Conservation (phyloP, 2,329 filamentous ascomycete genomes). For the Albifimbria verrucaria region DNA sequence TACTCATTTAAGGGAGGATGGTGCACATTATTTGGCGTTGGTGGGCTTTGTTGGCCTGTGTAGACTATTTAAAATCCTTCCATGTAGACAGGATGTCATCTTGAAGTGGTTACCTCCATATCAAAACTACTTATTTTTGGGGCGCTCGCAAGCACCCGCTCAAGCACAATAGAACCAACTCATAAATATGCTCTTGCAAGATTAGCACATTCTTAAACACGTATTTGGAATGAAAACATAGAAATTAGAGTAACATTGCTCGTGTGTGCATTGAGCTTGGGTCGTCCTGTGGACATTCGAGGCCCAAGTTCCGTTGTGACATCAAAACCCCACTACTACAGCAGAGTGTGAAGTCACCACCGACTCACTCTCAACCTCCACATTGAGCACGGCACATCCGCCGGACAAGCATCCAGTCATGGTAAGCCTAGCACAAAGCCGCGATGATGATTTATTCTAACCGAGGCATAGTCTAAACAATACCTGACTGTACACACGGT, state of each 20-base stretch:
- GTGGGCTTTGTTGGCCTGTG: conserved; percentile 24
- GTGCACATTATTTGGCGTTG: conserved; percentile 32
- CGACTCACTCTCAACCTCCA: background rate
- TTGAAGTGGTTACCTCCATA: no score
- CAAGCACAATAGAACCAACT: no score
- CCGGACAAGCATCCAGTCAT: background rate
- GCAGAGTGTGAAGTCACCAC: background rate
- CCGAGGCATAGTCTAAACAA: conserved; percentile 77
- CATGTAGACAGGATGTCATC: no score
- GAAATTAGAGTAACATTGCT: no score
- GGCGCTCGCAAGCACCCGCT: no score
- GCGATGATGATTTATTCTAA: background rate
- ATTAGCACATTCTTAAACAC: no score
- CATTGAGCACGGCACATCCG: background rate
- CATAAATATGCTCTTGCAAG: no score
- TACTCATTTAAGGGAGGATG: conserved; percentile 16
- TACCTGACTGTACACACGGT: conserved; percentile 91
- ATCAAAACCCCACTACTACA: background rate
- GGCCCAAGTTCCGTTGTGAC: background rate
- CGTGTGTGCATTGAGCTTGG: background rate
- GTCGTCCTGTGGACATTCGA: background rate
- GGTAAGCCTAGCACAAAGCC: background rate
- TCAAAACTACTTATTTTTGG: no score
- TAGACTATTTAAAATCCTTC: conserved; percentile 18
- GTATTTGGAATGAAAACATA: no score